Evolutionary conservation across 371 early-diverging fungal genomes (phyloP).

Genomic region (Mortierella sp.): DNA sequence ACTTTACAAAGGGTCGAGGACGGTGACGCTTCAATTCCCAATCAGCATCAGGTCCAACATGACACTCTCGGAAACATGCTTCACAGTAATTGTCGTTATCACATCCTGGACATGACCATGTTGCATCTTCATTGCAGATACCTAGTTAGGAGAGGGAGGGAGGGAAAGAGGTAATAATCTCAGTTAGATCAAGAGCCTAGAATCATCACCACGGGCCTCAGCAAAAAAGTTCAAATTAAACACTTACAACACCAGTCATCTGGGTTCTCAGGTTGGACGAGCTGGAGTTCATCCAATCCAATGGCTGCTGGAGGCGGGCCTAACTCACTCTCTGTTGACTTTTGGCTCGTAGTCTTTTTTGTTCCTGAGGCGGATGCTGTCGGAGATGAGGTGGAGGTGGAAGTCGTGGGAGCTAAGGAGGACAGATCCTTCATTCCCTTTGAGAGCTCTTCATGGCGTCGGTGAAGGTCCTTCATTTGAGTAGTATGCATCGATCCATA

Average conservation of each 20-base stretch:
- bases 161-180: neutral
- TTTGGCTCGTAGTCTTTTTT: neutral
- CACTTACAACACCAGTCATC: conserved; percentile 74
- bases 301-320: conserved; percentile 63
- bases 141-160: conserved; percentile 43
- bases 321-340: conserved; percentile 15
- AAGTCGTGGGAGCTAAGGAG: conserved; percentile 14
- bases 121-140: conserved; percentile 73
- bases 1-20: conserved; percentile 39
- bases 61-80: conserved; percentile 64
- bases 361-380: neutral
- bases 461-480: conserved; percentile 53
- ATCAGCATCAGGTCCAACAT: conserved; percentile 52
- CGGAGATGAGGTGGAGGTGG: conserved; percentile 7
- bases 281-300: conserved; percentile 37
- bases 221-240: neutral
- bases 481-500: conserved; percentile 52
- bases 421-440: conserved; percentile 29
- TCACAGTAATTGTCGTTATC: conserved; percentile 67
- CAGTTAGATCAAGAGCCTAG: neutral
- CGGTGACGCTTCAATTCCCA: conserved; percentile 55
- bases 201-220: neutral
- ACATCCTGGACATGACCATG: conserved; percentile 64
- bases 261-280: conserved; percentile 54
- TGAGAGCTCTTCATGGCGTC: conserved; percentile 54